Evolutionary conservation across 345 rosid species (phyloP).

Genomic region (Draba incana): DNA sequence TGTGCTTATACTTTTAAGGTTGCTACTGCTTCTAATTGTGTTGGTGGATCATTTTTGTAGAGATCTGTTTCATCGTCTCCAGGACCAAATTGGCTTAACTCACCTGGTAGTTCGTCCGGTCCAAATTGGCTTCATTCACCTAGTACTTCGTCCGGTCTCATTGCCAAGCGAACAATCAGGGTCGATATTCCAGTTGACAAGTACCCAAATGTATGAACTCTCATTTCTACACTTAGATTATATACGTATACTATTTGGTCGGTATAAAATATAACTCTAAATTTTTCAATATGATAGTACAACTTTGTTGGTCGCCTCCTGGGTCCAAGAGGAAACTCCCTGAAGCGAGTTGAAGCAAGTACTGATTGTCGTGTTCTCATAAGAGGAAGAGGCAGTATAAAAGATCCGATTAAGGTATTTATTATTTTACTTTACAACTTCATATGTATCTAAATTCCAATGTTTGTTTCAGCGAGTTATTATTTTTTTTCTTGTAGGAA

Average conservation of each 20-base stretch:
- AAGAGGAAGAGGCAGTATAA: conserved; percentile 94
- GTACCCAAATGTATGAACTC: conserved; percentile 71
- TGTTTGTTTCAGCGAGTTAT: background rate
- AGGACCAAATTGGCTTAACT: conserved; percentile 70
- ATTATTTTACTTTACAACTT: background rate
- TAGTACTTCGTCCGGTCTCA: conserved; percentile 79
- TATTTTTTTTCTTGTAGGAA: conserved; percentile 55
- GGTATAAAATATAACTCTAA: conserved; percentile 30
- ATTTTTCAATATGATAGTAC: conserved; percentile 56
- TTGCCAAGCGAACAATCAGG: conserved; percentile 84
- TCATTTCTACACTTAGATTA: background rate
- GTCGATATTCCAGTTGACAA: conserved; percentile 93
- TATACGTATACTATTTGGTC: background rate
- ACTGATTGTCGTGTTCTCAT: conserved; percentile 93
- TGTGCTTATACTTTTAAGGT: conserved; percentile 8
- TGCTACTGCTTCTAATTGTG: conserved; percentile 38
- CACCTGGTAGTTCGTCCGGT: conserved; percentile 82
- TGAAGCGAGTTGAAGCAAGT: conserved; percentile 95
- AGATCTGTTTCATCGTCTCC: conserved; percentile 64
- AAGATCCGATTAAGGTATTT: conserved; percentile 81
- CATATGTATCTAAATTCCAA: background rate
- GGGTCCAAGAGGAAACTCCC: conserved; percentile 98
- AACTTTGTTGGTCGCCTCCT: conserved; percentile 98
- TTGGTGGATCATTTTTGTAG: conserved; percentile 52
- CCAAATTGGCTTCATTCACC: conserved; percentile 78